A percentile compares a stretch with the other conserved stretches of the same genome.
Conservation (phyloP, 1,139 yeast genomes). For the Ogataea hybrid region DNA sequence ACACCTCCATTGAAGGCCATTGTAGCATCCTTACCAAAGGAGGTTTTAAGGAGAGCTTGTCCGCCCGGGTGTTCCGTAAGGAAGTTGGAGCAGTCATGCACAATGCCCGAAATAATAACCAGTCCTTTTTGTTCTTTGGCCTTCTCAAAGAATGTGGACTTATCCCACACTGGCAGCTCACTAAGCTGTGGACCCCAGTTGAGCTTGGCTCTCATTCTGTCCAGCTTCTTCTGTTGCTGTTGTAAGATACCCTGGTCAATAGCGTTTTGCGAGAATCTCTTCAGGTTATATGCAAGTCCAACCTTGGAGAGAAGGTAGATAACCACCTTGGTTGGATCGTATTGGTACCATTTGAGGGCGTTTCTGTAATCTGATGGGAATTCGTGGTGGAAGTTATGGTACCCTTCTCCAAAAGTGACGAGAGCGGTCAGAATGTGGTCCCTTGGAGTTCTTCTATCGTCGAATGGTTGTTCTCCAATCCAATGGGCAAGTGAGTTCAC, state of each 20-base stretch:
- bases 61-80: constrained; percentile 98
- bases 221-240: constrained; percentile 95
- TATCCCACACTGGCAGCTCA: constrained; percentile 89
- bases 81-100: constrained; percentile 84
- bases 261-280: constrained; percentile 91
- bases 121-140: constrained; percentile 57
- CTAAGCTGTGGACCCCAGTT: constrained; percentile 92
- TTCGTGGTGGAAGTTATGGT: constrained; percentile 99
- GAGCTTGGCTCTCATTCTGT: constrained; percentile 70
- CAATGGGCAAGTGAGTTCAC: constrained; percentile 98
- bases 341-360: constrained; percentile 98
- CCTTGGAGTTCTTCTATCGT: constrained; percentile 96
- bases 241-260: constrained; percentile 95
- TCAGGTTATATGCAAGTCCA: constrained; percentile 88
- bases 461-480: constrained; percentile 98
- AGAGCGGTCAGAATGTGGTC: constrained; percentile 93
- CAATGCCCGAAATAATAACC: constrained; percentile 88
- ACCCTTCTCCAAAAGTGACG: constrained; percentile 97
- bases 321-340: constrained; percentile 88
- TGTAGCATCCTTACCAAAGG: constrained; percentile 94
- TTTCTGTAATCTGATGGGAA: constrained; percentile 98
- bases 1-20: constrained; percentile 98
- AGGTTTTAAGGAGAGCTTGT: constrained; percentile 77
- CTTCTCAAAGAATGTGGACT: constrained; percentile 71
- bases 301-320: constrained; percentile 71